Base-by-base conservation (phyloP, 2,329 filamentous ascomycete genomes). In the Aspergillus puulaauensis region DNA sequence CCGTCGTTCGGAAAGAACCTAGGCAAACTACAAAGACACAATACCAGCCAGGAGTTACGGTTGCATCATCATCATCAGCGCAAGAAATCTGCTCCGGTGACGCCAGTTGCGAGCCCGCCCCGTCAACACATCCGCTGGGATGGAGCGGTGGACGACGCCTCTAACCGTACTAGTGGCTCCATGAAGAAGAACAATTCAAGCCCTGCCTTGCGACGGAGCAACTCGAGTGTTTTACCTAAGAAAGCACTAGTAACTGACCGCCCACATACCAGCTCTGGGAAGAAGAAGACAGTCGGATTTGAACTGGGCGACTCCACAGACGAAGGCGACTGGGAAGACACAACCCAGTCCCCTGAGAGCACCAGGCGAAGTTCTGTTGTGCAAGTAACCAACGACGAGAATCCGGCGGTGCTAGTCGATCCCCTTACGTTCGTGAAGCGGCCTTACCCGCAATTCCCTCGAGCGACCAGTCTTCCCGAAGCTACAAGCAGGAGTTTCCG, bases 241-340 rank as follows among this genome's bases (percentile, higher is more conserved):
- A 79, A 77, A 64, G 62, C 69, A 15, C 59, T 71, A 61, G 69
- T 69, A 15, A 75, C 67, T 24, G 70, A 69, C 47, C 71, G 70
- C 15, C 70, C 71, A 12, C 64, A 65, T 24, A 65, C 69, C 17
- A 73, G 72, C 52, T 65, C 68, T n/a, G 71, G 72, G 37, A 74
- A 73, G 64, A 77, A 77, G 68, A 79, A 79, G 62, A 71, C 74
- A n/a, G 76, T 79, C 52, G 77, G 78, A 15, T 80, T 80, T 61
- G 75, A 79, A 58, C 64, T 80, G 40, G 78, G 70, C 4, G 75
- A 75, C 56, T 74, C 76, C 15, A 74, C 72, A 54, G 75, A 77
- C 60, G 77, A 79, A 59, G 75, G 68, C 58, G 78, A 79, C 61
- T 80, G 78, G 77, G 77, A 79, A 60, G 77, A 80, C 64, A 78